A percentile compares a stretch with the other conserved stretches of the same genome.
phyloP scores from a whole-genome alignment of 805 yeast species.

The Lipomyces orientalis region DNA sequence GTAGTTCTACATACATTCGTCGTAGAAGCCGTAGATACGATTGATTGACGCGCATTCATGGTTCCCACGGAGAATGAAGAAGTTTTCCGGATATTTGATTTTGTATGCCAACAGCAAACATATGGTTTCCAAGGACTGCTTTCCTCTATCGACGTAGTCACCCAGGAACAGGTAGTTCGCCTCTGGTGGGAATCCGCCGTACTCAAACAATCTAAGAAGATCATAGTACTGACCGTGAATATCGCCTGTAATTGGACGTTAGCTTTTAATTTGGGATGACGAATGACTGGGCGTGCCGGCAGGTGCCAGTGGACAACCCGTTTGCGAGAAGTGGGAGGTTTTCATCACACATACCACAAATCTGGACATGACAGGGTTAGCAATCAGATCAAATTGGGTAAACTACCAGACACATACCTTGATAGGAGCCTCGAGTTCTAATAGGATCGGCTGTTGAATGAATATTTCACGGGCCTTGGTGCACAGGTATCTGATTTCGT shows the following conservation, averaged over 20 bases:
- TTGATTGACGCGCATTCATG: constrained; percentile 98
- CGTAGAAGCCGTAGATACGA: constrained; percentile 97
- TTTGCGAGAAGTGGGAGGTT: neutral
- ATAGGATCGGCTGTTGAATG: constrained; percentile 93
- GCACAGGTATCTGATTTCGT: constrained; percentile 92
- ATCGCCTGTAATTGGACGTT: constrained; percentile 62
- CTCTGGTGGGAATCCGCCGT: constrained; percentile 99
- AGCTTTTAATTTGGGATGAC: neutral
- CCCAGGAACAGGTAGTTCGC: constrained; percentile 95
- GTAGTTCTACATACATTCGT: constrained; percentile 66
- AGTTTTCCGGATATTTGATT: constrained; percentile 97
- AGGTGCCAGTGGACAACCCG: neutral
- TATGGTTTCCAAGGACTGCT: constrained; percentile 94
- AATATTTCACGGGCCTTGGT: constrained; percentile 98
- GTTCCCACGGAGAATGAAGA: constrained; percentile 94
- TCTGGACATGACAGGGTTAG: constrained; percentile 14
- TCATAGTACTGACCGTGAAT: constrained; percentile 99
- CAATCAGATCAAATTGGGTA: constrained; percentile 7
- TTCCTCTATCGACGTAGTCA: constrained; percentile 98
- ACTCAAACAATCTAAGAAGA: constrained; percentile 90
- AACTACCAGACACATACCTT: constrained; percentile 59
- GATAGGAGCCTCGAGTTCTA: constrained; percentile 97
- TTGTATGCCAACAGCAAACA: constrained; percentile 93
- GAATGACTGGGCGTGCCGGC: neutral
- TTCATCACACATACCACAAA: constrained; percentile 29